Percentiles rank a stretch among this genome's conserved stretches.
phyloP scores from a whole-genome alignment of 768 basidiomycete species.

The Leucosporidium yakuticum region DNA sequence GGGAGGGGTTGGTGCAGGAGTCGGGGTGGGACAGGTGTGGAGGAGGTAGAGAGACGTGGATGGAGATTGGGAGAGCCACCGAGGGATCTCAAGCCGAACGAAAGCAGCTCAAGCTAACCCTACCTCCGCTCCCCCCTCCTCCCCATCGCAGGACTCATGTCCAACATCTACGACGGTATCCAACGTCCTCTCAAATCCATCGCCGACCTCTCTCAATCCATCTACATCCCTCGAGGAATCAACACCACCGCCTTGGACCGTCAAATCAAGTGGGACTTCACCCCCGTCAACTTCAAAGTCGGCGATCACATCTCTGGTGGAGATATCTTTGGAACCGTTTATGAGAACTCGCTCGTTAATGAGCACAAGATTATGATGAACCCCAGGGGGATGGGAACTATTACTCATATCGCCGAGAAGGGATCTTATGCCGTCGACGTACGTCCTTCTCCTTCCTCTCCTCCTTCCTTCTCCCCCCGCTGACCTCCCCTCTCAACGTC shows the following conservation, averaged over 20 bases:
- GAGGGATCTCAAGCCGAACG: neutral
- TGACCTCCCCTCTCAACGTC: neutral
- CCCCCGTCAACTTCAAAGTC: slow-evolving; percentile 71
- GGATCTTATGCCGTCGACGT: slow-evolving; percentile 89
- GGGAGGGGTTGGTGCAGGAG: too few species aligned
- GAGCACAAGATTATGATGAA: slow-evolving; percentile 96
- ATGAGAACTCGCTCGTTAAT: slow-evolving; percentile 92
- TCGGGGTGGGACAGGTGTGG: neutral
- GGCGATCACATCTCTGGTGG: slow-evolving; percentile 97
- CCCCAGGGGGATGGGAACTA: slow-evolving; percentile 88
- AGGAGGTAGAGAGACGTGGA: neutral
- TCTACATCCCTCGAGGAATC: slow-evolving; percentile 98
- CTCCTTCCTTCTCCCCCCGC: neutral
- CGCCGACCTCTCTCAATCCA: slow-evolving; percentile 95
- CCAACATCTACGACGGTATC: slow-evolving; percentile 61
- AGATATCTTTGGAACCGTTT: slow-evolving; percentile 90
- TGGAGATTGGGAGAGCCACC: too few species aligned
- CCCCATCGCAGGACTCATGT: slow-evolving; percentile 71
- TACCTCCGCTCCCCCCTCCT: too few species aligned
- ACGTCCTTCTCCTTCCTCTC: slow-evolving; percentile 39
- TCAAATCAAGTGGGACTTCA: slow-evolving; percentile 88
- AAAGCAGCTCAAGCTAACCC: neutral
- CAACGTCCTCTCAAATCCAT: slow-evolving; percentile 61
- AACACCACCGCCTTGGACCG: slow-evolving; percentile 93
- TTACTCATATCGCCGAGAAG: slow-evolving; percentile 87